Evolutionary conservation across 495 filamentous ascomycete species (phyloP).

Genomic region (Lasiosphaeria miniovina): DNA sequence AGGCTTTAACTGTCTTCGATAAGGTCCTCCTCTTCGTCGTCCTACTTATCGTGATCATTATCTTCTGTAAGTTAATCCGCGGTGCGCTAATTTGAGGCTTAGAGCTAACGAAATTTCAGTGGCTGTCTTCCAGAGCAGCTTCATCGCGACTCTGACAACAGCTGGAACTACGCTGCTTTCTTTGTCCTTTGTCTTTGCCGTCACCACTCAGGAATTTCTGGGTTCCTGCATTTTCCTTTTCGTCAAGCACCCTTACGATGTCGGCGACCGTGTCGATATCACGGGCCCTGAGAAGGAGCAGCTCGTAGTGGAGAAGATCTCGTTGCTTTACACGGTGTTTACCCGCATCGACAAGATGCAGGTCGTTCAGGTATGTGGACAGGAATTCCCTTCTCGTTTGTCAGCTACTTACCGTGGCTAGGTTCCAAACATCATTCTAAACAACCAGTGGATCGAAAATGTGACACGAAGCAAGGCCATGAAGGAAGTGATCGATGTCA

Average conservation of each 20-base stretch:
- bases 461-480: slow-evolving; percentile 85
- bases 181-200: slow-evolving; percentile 88
- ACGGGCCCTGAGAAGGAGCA: slow-evolving; percentile 56
- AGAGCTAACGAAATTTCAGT: slow-evolving; percentile 40
- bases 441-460: slow-evolving; percentile 91
- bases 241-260: slow-evolving; percentile 89
- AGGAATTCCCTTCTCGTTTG: not conserved
- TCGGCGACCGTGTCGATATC: slow-evolving; percentile 91
- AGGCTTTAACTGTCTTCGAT: slow-evolving; percentile 88
- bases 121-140: slow-evolving; percentile 79
- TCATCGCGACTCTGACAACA: slow-evolving; percentile 86
- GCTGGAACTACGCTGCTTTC: slow-evolving; percentile 92
- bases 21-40: slow-evolving; percentile 75
- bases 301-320: slow-evolving; percentile 88
- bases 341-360: slow-evolving; percentile 77
- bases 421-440: slow-evolving; percentile 86
- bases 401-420: slow-evolving; percentile 9
- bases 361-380: slow-evolving; percentile 59
- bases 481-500: slow-evolving; percentile 78
- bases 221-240: slow-evolving; percentile 98
- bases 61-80: slow-evolving; percentile 61
- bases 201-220: slow-evolving; percentile 87
- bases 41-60: slow-evolving; percentile 74
- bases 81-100: not conserved
- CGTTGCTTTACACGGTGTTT: slow-evolving; percentile 91